Evolutionary conservation across 2,329 filamentous ascomycete species (phyloP).

Genomic region (Teratosphaeria nubilosa): DNA sequence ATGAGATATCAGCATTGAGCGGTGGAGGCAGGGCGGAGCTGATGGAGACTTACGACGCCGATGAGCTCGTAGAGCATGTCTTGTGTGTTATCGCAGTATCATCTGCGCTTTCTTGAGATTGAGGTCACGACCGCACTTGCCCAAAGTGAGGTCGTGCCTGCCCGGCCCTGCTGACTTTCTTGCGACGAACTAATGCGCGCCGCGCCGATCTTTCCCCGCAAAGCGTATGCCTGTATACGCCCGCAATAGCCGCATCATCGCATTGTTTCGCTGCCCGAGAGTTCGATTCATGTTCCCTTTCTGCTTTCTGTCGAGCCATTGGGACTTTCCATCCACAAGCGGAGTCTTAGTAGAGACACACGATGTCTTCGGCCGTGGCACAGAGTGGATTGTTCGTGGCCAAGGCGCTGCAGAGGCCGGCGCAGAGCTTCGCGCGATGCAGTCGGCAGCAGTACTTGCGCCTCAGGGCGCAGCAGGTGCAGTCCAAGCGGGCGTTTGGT

Average conservation of each 20-base stretch:
- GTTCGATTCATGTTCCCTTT: neutral
- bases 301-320: neutral
- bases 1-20: constrained; percentile 7
- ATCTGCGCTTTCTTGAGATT: neutral
- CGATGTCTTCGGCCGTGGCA: constrained; percentile 11
- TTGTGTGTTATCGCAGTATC: constrained; percentile 5
- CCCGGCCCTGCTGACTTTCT: neutral
- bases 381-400: constrained; percentile 9
- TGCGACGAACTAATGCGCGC: neutral
- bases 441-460: constrained; percentile 19
- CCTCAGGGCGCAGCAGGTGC: constrained; percentile 14
- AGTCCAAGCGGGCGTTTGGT: constrained; percentile 15
- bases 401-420: constrained; percentile 4
- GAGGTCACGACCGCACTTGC: neutral
- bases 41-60: constrained; percentile 60
- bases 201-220: neutral
- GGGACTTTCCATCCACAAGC: neutral
- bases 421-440: constrained; percentile 14
- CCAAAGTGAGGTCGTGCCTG: neutral
- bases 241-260: neutral
- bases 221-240: neutral
- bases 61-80: constrained; percentile 95
- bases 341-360: neutral
- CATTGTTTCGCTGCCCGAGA: neutral
- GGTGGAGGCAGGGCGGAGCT: neutral